These are phyloP conservation scores for Vitis labrusca DNA, from an alignment of 164 flowering plant species.

Conservation along the genomic window DNA sequence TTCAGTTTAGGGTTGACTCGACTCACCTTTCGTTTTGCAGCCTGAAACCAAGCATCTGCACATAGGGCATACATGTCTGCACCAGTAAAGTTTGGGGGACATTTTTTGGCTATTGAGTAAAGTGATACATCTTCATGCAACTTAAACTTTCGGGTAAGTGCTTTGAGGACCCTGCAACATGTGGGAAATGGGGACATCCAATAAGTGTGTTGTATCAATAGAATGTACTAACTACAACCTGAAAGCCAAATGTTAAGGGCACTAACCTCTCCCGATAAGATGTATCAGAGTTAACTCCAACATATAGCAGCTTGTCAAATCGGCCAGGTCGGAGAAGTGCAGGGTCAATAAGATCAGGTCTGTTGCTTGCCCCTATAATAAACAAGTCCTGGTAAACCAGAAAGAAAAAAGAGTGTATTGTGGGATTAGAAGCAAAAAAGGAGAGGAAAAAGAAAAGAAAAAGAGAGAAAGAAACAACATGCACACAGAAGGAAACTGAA, in stretches of 20 bases:
- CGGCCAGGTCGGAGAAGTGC: constrained; percentile 96
- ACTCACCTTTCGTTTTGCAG: constrained; percentile 85
- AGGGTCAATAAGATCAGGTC: constrained; percentile 96
- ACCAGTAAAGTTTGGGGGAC: constrained; percentile 91
- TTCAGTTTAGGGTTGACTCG: neutral
- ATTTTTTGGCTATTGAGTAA: constrained; percentile 62
- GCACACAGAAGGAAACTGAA: no score
- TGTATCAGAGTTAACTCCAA: constrained; percentile 85
- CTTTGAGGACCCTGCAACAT: constrained; percentile 71
- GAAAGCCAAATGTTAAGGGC: neutral
- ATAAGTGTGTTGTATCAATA: neutral
- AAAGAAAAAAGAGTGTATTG: neutral
- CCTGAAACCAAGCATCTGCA: constrained; percentile 85
- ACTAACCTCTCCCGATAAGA: constrained; percentile 80
- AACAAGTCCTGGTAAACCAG: constrained; percentile 67
- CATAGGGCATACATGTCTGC: constrained; percentile 67
- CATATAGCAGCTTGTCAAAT: constrained; percentile 90
- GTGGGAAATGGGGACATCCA: constrained; percentile 3
- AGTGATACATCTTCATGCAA: constrained; percentile 79
- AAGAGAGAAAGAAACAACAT: neutral
- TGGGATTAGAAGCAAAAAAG: constrained; percentile 1
- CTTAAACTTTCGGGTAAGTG: constrained; percentile 85
- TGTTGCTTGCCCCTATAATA: constrained; percentile 94
- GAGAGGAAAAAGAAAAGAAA: constrained; percentile 1
- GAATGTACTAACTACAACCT: neutral